Base-by-base conservation (phyloP, 1,284 basidiomycete genomes). In the Cystobasidium pallidum region DNA sequence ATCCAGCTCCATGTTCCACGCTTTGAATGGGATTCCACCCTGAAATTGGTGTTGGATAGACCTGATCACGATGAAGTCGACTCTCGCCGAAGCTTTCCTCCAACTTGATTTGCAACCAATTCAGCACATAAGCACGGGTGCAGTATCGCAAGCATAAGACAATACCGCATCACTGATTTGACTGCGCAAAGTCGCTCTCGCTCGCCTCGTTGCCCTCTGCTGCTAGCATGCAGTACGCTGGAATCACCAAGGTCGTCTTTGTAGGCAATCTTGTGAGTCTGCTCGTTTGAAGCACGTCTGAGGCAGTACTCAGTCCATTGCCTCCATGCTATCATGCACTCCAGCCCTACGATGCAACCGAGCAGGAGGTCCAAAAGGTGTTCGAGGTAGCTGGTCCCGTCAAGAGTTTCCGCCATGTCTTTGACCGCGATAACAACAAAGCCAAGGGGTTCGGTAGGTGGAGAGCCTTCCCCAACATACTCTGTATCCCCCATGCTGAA, bases 381-480 rank as follows among this genome's bases (percentile, higher is more conserved):
- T 93, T 93, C 84, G 90, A 89, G 79, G 88, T 87, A 26, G 91
- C 91, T 43, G 91, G 91, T 47, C 89, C 91, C 78, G 91, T 93
- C 61, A 84, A 91, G 74, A 91, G 90, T n/a, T 91, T 21, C 79
- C 94, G 94, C 79, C 87, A 96, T 75, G 94, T 98, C 65, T 97
- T 94, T 82, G 95, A 99, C 83, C 86, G 92, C 77, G 91, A 93
- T 73, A 96, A 94, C 21, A 94, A 94, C 70, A 93, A 95, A 81
- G 91, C 94, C 61, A 93, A 92, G 82, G 95, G 96, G 17, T 99
- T 96, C 80, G 95, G 94, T 89, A 91, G 78, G 92, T 92, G 94
- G 7, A 39, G 36, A 85, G 81, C 87, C 73, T 84, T 77, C 15
- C 21, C 54, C 8, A 28, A 19, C 32, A 54, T 28, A 36, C 28